phyloP scores from a whole-genome alignment of 1,284 basidiomycete genomes.

The Cryptococcus maquisensis region DNA sequence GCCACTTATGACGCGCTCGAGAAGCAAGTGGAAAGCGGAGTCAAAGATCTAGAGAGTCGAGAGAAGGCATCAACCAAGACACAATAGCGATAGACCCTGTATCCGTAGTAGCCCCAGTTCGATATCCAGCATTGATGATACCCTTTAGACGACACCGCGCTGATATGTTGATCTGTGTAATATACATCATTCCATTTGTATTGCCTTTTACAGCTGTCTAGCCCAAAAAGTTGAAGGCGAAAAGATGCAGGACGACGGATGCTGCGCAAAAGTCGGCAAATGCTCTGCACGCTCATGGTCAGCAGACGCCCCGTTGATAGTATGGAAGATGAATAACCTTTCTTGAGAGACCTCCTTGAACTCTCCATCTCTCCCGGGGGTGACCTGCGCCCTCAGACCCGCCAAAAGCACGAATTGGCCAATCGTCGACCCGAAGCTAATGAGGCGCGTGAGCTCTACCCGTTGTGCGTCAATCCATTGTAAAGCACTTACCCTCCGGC shows the following conservation, averaged over 20 bases:
- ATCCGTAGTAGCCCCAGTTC: background rate
- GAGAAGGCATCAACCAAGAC: background rate
- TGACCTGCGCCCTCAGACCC: constrained; percentile 85
- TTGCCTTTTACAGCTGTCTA: constrained; percentile 36
- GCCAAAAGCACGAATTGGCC: constrained; percentile 96
- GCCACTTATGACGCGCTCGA: constrained; percentile 40
- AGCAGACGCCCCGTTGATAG: background rate
- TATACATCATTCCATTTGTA: background rate
- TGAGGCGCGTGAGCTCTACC: background rate
- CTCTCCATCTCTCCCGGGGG: constrained; percentile 59
- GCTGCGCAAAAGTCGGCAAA: constrained; percentile 95
- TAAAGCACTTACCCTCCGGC: constrained; percentile 71
- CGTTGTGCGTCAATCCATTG: background rate
- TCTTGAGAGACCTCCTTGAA: constrained; percentile 93
- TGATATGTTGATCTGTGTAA: background rate
- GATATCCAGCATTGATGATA: constrained; percentile 8
- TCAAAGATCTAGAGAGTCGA: constrained; percentile 17
- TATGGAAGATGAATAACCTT: constrained; percentile 58
- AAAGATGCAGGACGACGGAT: constrained; percentile 93
- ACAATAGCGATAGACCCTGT: background rate
- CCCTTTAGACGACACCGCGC: background rate
- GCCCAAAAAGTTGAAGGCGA: constrained; percentile 94
- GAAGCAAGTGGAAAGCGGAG: constrained; percentile 34
- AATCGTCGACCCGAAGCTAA: constrained; percentile 86
- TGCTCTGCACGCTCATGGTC: constrained; percentile 57